Evolutionary conservation across 1,284 basidiomycete genomes (phyloP).

Genomic region (Leccinum pallidistipes): DNA sequence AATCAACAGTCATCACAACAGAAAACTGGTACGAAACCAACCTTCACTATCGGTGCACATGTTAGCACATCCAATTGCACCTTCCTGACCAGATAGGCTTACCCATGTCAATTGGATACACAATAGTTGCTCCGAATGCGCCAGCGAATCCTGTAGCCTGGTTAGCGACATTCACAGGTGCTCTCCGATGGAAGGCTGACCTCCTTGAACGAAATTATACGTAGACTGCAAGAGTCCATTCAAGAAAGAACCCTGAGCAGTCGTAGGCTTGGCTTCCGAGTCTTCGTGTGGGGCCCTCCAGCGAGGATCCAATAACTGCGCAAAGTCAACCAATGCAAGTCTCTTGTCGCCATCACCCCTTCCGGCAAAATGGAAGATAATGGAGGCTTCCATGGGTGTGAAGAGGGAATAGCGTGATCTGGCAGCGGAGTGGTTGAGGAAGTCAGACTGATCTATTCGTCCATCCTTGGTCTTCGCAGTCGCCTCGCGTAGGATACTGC

Average conservation of each 20-base stretch:
- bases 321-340: slow-evolving; percentile 84
- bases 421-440: slow-evolving; percentile 71
- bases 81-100: slow-evolving; percentile 32
- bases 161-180: slow-evolving; percentile 1
- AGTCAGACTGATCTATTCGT: slow-evolving; percentile 83
- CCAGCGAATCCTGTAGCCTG: slow-evolving; percentile 72
- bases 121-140: slow-evolving; percentile 89
- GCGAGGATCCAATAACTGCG: slow-evolving; percentile 82
- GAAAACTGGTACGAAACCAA: slow-evolving; percentile 36
- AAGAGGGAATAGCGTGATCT: slow-evolving; percentile 88
- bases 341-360: slow-evolving; percentile 70
- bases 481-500: slow-evolving; percentile 80
- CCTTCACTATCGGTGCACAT: slow-evolving; percentile 57
- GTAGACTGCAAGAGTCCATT: slow-evolving; percentile 58
- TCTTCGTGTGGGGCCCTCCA: slow-evolving; percentile 73
- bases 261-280: slow-evolving; percentile 34
- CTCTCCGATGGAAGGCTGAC: slow-evolving; percentile 40
- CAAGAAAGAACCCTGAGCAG: slow-evolving; percentile 43
- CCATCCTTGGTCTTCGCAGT: slow-evolving; percentile 91
- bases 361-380: slow-evolving; percentile 94
- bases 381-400: slow-evolving; percentile 94
- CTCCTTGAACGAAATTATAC: slow-evolving; percentile 91
- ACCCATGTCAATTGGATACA: slow-evolving; percentile 94
- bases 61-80: slow-evolving; percentile 6
- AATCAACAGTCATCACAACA: slow-evolving; percentile 6